Evolutionary conservation across 2,329 filamentous ascomycete genomes (phyloP).

Genomic region (Sphaceloma murrayae): DNA sequence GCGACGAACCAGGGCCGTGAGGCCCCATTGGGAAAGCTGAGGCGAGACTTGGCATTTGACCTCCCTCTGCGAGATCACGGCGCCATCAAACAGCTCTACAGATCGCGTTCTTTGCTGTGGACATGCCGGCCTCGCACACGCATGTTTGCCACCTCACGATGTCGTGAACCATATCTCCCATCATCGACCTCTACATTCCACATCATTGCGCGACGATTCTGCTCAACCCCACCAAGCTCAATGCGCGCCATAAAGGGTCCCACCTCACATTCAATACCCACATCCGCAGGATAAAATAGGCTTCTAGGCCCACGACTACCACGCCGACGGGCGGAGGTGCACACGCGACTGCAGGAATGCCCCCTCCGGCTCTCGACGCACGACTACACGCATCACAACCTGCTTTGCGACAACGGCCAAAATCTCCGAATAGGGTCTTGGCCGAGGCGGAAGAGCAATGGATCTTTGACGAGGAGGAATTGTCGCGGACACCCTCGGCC

Average conservation of each 20-base stretch:
- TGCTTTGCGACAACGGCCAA: constrained; percentile 29
- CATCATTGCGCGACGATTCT: constrained; percentile 7
- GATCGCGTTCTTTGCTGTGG: constrained; percentile 8
- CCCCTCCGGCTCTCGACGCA: constrained; percentile 14
- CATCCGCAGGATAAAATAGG: constrained; percentile 13
- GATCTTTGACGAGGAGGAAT: constrained; percentile 78
- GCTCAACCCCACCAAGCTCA: background rate
- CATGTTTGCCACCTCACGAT: constrained; percentile 3
- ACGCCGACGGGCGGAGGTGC: background rate
- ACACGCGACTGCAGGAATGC: constrained; percentile 13
- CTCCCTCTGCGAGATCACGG: constrained; percentile 10
- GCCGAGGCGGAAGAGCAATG: constrained; percentile 61
- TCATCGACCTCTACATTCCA: constrained; percentile 1
- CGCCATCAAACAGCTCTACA: constrained; percentile 3
- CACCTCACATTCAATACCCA: constrained; percentile 1
- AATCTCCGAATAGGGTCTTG: constrained; percentile 38
- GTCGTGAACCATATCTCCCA: constrained; percentile 6
- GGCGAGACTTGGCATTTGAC: constrained; percentile 1
- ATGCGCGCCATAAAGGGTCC: constrained; percentile 11
- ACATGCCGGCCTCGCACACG: background rate
- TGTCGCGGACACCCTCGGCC: constrained; percentile 72
- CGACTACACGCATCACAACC: constrained; percentile 28
- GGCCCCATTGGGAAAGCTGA: background rate
- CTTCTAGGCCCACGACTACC: constrained; percentile 2
- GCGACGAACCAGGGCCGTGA: no score